Conservation (phyloP, 306 rosid species). For the Ceratonia siliqua region DNA sequence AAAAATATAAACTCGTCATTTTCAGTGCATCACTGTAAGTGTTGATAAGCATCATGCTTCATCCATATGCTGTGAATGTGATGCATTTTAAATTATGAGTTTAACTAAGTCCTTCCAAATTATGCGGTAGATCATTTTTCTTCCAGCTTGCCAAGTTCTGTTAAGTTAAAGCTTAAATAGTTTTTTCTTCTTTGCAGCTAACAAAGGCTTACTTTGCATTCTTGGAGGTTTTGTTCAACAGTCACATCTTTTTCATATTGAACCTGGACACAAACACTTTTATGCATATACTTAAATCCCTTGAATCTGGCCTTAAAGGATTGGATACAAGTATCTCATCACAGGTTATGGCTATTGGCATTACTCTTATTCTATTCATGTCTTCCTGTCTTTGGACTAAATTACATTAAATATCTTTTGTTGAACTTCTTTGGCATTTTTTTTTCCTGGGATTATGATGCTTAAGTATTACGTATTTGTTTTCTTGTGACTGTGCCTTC, state of each 20-base stretch:
- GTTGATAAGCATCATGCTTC: conserved; percentile 3
- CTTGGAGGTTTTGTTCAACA: conserved; percentile 89
- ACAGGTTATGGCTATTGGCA: conserved; percentile 58
- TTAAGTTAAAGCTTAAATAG: conserved; percentile 22
- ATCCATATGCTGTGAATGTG: not conserved
- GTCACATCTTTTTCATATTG: conserved; percentile 77
- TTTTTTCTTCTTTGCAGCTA: conserved; percentile 63
- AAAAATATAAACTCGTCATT: not conserved
- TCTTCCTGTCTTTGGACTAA: conserved; percentile 27
- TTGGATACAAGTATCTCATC: conserved; percentile 89
- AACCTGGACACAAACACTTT: conserved; percentile 86
- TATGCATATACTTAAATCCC: conserved; percentile 88
- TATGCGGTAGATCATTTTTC: conserved; percentile 1
- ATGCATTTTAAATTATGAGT: not conserved
- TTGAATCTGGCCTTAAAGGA: conserved; percentile 98
- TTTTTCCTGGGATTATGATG: not conserved
- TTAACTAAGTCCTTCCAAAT: not conserved
- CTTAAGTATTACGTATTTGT: conserved; percentile 17
- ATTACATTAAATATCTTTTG: not conserved
- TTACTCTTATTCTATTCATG: conserved; percentile 6
- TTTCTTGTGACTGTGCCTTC: conserved; percentile 29
- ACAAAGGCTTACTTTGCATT: conserved; percentile 94
- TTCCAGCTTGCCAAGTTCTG: conserved; percentile 7
- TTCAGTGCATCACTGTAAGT: not conserved
- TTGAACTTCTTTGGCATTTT: not conserved